Evolutionary conservation across 2,329 filamentous ascomycete species (phyloP), one percentile per base, ranked within the genome.

Genomic region (Fusarium paranaense): DNA sequence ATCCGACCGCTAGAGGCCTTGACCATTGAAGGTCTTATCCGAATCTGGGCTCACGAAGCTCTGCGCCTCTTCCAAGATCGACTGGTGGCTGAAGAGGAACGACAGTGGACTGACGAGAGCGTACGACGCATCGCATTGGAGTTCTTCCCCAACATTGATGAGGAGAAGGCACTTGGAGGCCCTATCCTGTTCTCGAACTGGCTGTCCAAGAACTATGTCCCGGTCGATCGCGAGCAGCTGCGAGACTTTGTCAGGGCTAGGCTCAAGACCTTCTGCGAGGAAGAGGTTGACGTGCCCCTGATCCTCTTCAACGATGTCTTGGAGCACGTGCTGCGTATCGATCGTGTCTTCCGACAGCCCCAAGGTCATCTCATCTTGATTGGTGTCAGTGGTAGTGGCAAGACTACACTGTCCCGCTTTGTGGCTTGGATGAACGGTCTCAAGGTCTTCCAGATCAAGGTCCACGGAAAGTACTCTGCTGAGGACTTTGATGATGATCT

Each of bases 361-460:
- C 97, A 99, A 82, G 97, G 97, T 65, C 97, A 99, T 88, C 88
- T 99, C 71, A 99, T 99, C 76, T 89, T 99, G 66, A 99, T 99
- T 78, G 97, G 97, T 86, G 97, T 99, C 64, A 99, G 97, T 82
- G 97, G 97, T 76, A 97, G 95, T 87, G 97, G 97, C 84, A 99
- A 99, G 87, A 99, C 97, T 5, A 99, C 97, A 0, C 86, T 99
- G 14, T 98, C 97, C 35, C 93, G 97, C 66, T 99, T 99, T 75
- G 97, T 99, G 70, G 97, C 97, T 56, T 99, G 97, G 97, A 99
- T 99, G 97, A 99, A 99, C 80, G 97, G 97, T 68, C 88, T 99
- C 70, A 98, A 96, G 82, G 95, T 99, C 45, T 99, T 98, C 89
- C 97, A 99, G 85, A 99, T 99, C 89, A 99, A 99, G 87, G 97